Evolutionary conservation across 805 yeast genomes (phyloP).

Genomic region (Candida multigemmis): DNA sequence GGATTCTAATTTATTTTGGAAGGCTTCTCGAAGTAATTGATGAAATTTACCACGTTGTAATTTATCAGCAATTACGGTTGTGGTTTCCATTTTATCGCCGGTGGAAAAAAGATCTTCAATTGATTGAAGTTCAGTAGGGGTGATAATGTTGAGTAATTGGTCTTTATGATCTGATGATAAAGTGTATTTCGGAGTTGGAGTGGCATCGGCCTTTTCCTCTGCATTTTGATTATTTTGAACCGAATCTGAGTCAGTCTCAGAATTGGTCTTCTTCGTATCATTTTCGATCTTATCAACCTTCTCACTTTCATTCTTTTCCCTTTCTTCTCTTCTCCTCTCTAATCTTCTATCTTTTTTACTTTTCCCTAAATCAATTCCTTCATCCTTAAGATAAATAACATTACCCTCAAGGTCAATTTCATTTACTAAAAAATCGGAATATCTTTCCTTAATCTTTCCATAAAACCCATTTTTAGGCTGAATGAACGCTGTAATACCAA

Average conservation of each 20-base stretch:
- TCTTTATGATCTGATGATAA: slow-evolving; percentile 37
- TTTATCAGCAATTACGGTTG: slow-evolving; percentile 53
- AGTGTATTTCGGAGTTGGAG: slow-evolving; percentile 23
- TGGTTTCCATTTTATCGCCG: slow-evolving; percentile 52
- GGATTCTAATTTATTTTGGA: slow-evolving; percentile 69
- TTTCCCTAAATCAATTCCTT: slow-evolving; percentile 48
- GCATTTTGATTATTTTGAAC: slow-evolving; percentile 5
- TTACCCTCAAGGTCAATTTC: slow-evolving; percentile 65
- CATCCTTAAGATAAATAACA: slow-evolving; percentile 69
- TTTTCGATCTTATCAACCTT: slow-evolving; percentile 22
- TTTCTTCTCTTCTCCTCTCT: slow-evolving; percentile 32
- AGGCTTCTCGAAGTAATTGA: slow-evolving; percentile 63
- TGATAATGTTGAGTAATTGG: slow-evolving; percentile 45
- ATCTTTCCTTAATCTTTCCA: slow-evolving; percentile 81
- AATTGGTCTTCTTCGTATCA: slow-evolving; percentile 24
- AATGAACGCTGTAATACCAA: slow-evolving; percentile 75
- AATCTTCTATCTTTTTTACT: slow-evolving; percentile 39
- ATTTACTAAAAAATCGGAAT: slow-evolving; percentile 89
- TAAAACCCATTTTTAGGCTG: slow-evolving; percentile 53
- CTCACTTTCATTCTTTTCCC: slow-evolving; percentile 16
- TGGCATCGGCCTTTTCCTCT: slow-evolving; percentile 12
- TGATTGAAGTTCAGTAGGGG: slow-evolving; percentile 48
- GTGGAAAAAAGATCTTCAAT: slow-evolving; percentile 46
- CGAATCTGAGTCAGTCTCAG: slow-evolving; percentile 20
- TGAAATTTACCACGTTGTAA: slow-evolving; percentile 71